Base-by-base conservation (phyloP, 1,284 basidiomycete genomes). In the Inonotus obliquus region DNA sequence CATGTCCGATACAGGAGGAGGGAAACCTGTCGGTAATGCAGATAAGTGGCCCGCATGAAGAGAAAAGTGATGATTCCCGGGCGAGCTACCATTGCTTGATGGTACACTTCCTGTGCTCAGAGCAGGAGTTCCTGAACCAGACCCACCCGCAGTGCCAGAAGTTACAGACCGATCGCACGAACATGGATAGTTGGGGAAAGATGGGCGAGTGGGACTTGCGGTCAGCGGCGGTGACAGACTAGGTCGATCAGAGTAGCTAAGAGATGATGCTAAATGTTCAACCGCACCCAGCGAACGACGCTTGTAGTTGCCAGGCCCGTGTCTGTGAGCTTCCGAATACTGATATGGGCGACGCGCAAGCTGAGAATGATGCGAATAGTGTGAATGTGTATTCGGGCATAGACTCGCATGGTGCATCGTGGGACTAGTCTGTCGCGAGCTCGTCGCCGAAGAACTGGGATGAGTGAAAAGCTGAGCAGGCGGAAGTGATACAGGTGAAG, bases 401-500 rank as follows among this genome's bases (percentile, higher is more conserved):
- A 62, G 63, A 61, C 71, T 35, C 25, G 48, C 37, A 62, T 81
- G 79, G 77, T 64, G 59, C 74, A 75, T 32, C 70, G 68, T 52
- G 68, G 67, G 57, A 73, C 59, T 61, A 61, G 45, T 68, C 62
- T 54, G 73, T 65, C 59, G 65, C 62, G 58, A 66, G 68, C 38
- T 64, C 35, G 39, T 56, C 48, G 38, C 63, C 10, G 47, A 54
- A 23, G 55, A 63, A 64, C 52, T 65, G 53, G 35, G 7, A 58
- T 47, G 19, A 54, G 65, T 45, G 60, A 65, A 39, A 62, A 63
- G 45, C 49, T 59, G 68, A 1, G 84, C 74, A 6, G 86, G 83
- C 1, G 84, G 86, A 1, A 89, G 74, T 19, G 81, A 72, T 63
- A 89, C 82, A 17, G 87, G 87, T 2, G 85, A 87, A 1, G 87